phyloP scores from a whole-genome alignment of 495 filamentous ascomycete species.

The Sporormia fimetaria region DNA sequence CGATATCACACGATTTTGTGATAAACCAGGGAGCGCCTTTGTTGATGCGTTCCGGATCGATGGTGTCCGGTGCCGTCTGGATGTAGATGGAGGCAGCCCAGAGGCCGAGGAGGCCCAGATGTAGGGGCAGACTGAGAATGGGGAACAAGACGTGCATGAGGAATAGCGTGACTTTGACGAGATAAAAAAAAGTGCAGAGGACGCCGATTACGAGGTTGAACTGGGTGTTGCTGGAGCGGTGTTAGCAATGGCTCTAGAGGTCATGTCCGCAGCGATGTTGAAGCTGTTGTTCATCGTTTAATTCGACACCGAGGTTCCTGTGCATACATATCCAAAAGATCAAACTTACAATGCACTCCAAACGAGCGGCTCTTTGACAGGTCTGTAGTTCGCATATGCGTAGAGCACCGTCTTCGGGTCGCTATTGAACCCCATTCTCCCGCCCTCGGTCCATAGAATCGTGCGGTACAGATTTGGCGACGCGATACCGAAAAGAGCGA shows the following conservation, averaged over 20 bases:
- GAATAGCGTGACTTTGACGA: conserved; percentile 54
- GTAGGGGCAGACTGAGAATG: conserved; percentile 48
- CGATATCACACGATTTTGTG: conserved; percentile 60
- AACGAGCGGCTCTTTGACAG: conserved; percentile 57
- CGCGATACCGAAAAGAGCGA: conserved; percentile 74
- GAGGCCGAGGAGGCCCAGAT: conserved; percentile 47
- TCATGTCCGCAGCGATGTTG: no score
- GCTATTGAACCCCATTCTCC: conserved; percentile 72
- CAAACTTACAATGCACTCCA: conserved; percentile 63
- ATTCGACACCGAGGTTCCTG: no score
- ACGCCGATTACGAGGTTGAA: conserved; percentile 78
- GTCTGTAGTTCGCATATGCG: conserved; percentile 61
- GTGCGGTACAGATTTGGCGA: conserved; percentile 69
- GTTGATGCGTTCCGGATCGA: conserved; percentile 58
- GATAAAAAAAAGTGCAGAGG: conserved; percentile 56
- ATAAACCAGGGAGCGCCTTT: conserved; percentile 73
- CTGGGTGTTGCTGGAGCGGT: conserved; percentile 50
- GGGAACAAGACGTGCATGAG: conserved; percentile 65
- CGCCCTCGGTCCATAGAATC: conserved; percentile 70
- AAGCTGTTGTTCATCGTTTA: no score
- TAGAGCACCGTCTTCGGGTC: conserved; percentile 61
- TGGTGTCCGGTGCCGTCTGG: conserved; percentile 71
- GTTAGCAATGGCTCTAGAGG: conserved; percentile 20
- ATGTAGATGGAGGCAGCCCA: conserved; percentile 56
- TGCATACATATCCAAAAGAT: no score